A percentile compares a stretch with the other conserved stretches of the same genome.
These are phyloP conservation scores for Sungouiozyma ichnusensis DNA, from an alignment of 805 yeast genomes.

Conservation along the genomic window DNA sequence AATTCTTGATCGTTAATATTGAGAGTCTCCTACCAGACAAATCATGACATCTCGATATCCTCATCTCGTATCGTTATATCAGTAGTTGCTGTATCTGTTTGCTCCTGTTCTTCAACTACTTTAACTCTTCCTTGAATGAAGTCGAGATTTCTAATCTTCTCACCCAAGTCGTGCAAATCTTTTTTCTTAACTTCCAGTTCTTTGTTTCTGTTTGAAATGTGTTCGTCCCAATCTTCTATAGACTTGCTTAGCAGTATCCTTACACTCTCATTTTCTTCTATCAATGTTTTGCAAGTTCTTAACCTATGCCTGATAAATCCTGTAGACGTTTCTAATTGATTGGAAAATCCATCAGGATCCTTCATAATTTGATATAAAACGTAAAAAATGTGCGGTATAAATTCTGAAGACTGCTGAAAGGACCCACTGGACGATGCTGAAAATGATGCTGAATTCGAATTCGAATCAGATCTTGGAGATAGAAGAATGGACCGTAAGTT, in stretches of 20 bases:
- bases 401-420: constrained; percentile 12
- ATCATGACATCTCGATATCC: background rate
- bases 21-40: too few species aligned
- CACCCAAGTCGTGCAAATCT: constrained; percentile 9
- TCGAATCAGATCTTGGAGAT: constrained; percentile 3
- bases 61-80: background rate
- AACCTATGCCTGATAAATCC: constrained; percentile 26
- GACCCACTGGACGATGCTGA: constrained; percentile 1
- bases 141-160: constrained; percentile 3
- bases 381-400: constrained; percentile 27
- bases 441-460: background rate
- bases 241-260: constrained; percentile 18
- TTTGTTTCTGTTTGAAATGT: constrained; percentile 14
- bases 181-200: constrained; percentile 20
- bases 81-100: too few species aligned
- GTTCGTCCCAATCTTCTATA: constrained; percentile 23
- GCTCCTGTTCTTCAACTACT: background rate
- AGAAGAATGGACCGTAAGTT: constrained; percentile 4
- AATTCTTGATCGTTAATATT: too few species aligned
- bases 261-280: constrained; percentile 23
- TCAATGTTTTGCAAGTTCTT: constrained; percentile 20
- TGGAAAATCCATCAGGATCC: constrained; percentile 24
- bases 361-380: constrained; percentile 24
- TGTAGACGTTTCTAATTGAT: constrained; percentile 24
- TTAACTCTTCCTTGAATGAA: background rate